Conservation (phyloP, 2,329 filamentous ascomycete genomes). For the Cryphonectria naterciae region DNA sequence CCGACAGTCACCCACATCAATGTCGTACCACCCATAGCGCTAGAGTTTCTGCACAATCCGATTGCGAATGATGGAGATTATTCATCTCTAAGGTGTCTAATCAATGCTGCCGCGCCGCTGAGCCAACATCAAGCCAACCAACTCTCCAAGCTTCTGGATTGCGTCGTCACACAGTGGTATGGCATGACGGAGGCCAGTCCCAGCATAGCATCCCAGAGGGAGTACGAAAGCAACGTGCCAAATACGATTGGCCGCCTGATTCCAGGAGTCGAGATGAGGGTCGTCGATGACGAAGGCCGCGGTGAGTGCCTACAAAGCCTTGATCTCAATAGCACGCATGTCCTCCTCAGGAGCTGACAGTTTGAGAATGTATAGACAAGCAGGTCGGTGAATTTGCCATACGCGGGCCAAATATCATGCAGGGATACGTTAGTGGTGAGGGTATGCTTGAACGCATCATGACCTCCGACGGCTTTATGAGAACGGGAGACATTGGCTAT, state of each 20-base stretch:
- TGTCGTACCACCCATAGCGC: constrained; percentile 24
- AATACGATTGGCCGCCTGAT: constrained; percentile 23
- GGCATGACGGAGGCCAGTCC: constrained; percentile 30
- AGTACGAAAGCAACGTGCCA: constrained; percentile 12
- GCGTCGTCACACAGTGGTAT: constrained; percentile 31
- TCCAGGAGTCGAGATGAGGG: constrained; percentile 22
- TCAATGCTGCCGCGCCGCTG: constrained; percentile 32
- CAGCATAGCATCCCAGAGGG: constrained; percentile 25
- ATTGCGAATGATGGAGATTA: constrained; percentile 14
- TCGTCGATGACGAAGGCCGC: constrained; percentile 22
- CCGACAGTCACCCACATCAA: constrained; percentile 26
- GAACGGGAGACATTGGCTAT: constrained; percentile 25
- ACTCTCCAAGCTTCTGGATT: constrained; percentile 19
- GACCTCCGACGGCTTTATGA: constrained; percentile 18
- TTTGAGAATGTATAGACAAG: constrained; percentile 2
- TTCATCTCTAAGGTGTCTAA: constrained; percentile 30
- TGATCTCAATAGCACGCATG: neutral
- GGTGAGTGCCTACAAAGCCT: constrained; percentile 3
- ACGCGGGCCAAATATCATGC: constrained; percentile 26
- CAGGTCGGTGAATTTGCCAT: constrained; percentile 22
- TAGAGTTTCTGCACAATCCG: constrained; percentile 25
- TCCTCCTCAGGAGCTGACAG: too few relatives aligned
- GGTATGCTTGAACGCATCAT: neutral
- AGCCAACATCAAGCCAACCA: constrained; percentile 22
- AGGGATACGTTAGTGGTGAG: constrained; percentile 18